phyloP scores from a whole-genome alignment of 1,284 basidiomycete genomes.

The Xerocomus cyaneibrunnescens region DNA sequence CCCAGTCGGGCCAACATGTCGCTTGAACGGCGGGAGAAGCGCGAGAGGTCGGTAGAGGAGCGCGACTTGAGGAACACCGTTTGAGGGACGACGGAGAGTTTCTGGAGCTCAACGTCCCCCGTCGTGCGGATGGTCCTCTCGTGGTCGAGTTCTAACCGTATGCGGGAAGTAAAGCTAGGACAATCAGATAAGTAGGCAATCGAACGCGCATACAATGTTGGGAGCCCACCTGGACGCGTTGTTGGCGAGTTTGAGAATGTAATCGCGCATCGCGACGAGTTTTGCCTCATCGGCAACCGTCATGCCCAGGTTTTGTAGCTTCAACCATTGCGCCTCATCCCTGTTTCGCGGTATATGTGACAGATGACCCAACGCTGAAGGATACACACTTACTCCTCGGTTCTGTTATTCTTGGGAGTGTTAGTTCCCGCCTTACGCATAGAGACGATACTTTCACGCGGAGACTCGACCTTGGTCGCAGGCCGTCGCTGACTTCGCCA shows the following conservation, averaged over 20 bases:
- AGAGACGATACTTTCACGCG: constrained; percentile 65
- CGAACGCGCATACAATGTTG: background rate
- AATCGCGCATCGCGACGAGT: constrained; percentile 82
- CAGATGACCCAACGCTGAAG: background rate
- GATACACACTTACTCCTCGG: constrained; percentile 65
- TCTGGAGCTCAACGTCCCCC: constrained; percentile 71
- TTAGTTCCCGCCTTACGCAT: constrained; percentile 52
- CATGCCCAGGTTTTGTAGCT: constrained; percentile 83
- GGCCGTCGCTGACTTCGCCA: constrained; percentile 62
- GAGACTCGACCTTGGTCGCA: constrained; percentile 56
- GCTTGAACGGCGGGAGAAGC: constrained; percentile 37
- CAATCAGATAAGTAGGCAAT: constrained; percentile 5
- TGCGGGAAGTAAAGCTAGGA: constrained; percentile 62
- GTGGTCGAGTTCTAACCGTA: constrained; percentile 58
- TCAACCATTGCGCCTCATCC: constrained; percentile 71
- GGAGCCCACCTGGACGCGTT: constrained; percentile 55
- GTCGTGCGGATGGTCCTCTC: constrained; percentile 66
- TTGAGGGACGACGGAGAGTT: constrained; percentile 89
- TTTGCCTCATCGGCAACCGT: constrained; percentile 76
- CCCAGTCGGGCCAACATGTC: constrained; percentile 41
- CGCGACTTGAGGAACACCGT: constrained; percentile 86
- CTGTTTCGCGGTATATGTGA: constrained; percentile 38
- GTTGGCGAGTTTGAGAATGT: constrained; percentile 81
- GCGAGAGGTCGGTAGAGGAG: constrained; percentile 40
- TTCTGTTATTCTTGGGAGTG: constrained; percentile 52